Percentiles rank a stretch among this genome's conserved stretches.
Evolutionary conservation across 2,329 filamentous ascomycete genomes (phyloP).

Genomic region (Colletotrichum cordylinicola): DNA sequence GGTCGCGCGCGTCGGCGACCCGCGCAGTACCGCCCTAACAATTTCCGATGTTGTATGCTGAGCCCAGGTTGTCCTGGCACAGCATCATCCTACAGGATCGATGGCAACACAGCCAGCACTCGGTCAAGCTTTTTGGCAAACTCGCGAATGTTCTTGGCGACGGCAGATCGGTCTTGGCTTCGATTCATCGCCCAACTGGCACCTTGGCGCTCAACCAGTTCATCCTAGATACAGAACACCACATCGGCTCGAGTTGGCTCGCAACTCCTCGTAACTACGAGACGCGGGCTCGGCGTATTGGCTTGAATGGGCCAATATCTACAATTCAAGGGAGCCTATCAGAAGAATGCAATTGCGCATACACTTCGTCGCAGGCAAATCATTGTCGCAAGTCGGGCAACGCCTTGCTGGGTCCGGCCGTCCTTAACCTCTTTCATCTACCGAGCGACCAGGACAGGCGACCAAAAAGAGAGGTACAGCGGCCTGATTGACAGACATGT

Average conservation of each 20-base stretch:
- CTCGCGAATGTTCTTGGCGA: background rate
- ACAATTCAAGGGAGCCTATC: background rate
- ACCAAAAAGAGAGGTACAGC: background rate
- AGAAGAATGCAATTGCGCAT: background rate
- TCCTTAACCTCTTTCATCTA: conserved; percentile 4
- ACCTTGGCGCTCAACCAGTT: background rate
- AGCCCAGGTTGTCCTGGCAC: background rate
- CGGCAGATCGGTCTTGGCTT: background rate
- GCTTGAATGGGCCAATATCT: background rate
- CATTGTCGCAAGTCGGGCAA: background rate
- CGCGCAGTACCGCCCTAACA: background rate
- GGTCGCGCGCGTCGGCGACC: background rate
- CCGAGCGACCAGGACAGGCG: background rate
- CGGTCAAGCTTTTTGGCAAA: conserved; percentile 8
- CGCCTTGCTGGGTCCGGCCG: background rate
- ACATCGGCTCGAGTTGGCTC: background rate
- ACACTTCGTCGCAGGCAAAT: background rate
- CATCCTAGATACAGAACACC: background rate
- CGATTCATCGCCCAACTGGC: background rate
- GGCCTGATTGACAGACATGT: background rate
- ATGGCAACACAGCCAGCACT: background rate
- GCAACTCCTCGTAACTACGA: background rate
- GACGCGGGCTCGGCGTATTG: background rate
- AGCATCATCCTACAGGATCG: background rate
- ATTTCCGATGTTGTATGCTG: background rate